These are phyloP conservation scores for Coprinopsis cinerea DNA, from an alignment of 768 basidiomycete species.

Conservation along the genomic window DNA sequence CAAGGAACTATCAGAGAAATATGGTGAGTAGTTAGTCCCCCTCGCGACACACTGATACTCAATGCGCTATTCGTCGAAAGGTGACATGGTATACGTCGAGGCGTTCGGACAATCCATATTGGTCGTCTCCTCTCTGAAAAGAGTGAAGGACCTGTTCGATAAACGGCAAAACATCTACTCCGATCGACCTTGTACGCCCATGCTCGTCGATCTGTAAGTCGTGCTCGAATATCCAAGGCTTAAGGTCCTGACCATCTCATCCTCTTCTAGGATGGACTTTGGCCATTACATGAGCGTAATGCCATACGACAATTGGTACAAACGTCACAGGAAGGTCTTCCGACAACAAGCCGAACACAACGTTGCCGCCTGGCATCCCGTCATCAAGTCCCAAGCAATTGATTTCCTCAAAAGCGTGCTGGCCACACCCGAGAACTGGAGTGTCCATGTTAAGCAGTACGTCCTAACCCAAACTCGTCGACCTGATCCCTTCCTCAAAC, in stretches of 20 bases:
- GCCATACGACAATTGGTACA: conserved; percentile 20
- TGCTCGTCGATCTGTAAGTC: conserved; percentile 19
- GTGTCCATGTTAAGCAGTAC: not conserved
- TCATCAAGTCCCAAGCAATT: conserved; percentile 18
- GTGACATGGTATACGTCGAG: conserved; percentile 16
- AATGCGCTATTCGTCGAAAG: too few species aligned
- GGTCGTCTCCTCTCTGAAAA: conserved; percentile 6
- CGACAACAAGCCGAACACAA: conserved; percentile 20
- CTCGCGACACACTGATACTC: too few species aligned
- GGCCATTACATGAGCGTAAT: conserved; percentile 2
- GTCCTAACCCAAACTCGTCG: too few species aligned
- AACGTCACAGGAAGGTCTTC: conserved; percentile 18
- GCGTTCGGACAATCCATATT: conserved; percentile 11
- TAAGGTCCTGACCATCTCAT: too few species aligned
- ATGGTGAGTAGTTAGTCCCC: too few species aligned
- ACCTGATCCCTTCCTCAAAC: not conserved
- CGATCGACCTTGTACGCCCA: conserved; percentile 19
- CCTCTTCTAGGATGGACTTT: conserved; percentile 16
- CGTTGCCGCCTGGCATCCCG: conserved; percentile 12
- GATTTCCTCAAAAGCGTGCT: not conserved
- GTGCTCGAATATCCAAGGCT: not conserved
- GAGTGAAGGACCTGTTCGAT: conserved; percentile 9
- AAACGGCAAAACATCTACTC: conserved; percentile 13
- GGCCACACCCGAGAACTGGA: not conserved
- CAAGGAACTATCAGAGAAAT: not conserved